phyloP scores from a whole-genome alignment of 129 eudicot species.

The Flaveria trinervia region DNA sequence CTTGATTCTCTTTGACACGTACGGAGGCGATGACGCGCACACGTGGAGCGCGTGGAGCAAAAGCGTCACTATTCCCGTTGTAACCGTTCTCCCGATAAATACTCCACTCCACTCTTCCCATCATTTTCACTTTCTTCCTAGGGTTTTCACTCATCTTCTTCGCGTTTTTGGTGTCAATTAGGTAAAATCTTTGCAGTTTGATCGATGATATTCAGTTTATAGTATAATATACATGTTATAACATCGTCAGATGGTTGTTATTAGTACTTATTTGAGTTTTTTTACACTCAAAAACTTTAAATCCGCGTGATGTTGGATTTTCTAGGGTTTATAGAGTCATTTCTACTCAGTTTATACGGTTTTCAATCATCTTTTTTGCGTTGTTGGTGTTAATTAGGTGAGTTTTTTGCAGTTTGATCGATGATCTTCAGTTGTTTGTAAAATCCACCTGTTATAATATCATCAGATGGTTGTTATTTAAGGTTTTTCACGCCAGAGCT shows the following conservation, averaged over 20 bases:
- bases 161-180: not conserved
- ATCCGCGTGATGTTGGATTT: constrained; percentile 3
- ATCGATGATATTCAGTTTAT: not conserved
- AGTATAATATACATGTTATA: not conserved
- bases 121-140: constrained; percentile 20
- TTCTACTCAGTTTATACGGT: constrained; percentile 10
- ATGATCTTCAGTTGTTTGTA: not conserved
- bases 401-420: not conserved
- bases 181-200: constrained; percentile 17
- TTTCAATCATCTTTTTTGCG: constrained; percentile 6
- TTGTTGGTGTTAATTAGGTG: constrained; percentile 14
- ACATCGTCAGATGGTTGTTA: not conserved
- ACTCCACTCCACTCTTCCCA: constrained; percentile 19
- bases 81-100: constrained; percentile 24
- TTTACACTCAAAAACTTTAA: not conserved
- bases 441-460: not conserved
- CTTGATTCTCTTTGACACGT: not conserved
- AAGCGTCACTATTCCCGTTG: constrained; percentile 15
- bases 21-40: constrained; percentile 1
- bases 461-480: not conserved
- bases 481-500: not conserved
- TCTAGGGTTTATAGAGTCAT: not conserved
- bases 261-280: not conserved
- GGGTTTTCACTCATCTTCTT: constrained; percentile 29
- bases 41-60: constrained; percentile 12